Evolutionary conservation across 768 basidiomycete genomes (phyloP).

Genomic region (Leccinum subtestaceum): DNA sequence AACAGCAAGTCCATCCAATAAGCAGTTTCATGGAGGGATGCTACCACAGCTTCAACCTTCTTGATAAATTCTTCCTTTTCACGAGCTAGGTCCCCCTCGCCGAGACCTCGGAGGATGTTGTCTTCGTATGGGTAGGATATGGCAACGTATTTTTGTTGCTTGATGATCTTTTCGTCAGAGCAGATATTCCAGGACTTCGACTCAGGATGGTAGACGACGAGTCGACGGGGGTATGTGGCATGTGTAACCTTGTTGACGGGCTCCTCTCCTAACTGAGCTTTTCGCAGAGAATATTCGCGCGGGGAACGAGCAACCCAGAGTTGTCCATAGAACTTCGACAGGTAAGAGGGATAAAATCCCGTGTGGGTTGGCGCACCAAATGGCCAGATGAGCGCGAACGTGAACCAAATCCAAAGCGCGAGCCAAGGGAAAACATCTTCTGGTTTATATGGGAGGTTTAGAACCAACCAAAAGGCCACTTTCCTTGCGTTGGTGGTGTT

Average conservation of each 20-base stretch:
- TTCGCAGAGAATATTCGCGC: slow-evolving; percentile 21
- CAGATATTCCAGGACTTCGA: slow-evolving; percentile 3
- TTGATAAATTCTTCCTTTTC: slow-evolving; percentile 1
- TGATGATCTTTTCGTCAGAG: slow-evolving; percentile 3
- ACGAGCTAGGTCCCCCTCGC: background rate
- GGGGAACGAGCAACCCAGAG: slow-evolving; percentile 26
- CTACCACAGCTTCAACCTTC: background rate
- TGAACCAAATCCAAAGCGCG: slow-evolving; percentile 18
- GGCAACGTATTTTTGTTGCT: slow-evolving; percentile 15
- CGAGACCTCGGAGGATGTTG: background rate
- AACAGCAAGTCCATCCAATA: slow-evolving; percentile 24
- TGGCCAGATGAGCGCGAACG: slow-evolving; percentile 19
- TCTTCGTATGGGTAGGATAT: slow-evolving; percentile 20
- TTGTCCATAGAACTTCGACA: slow-evolving; percentile 20
- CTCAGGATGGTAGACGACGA: slow-evolving; percentile 10
- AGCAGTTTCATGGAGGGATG: slow-evolving; percentile 10
- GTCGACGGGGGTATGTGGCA: slow-evolving; percentile 15
- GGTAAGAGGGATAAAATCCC: slow-evolving; percentile 14
- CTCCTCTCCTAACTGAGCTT: background rate
- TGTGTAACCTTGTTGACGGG: slow-evolving; percentile 8
- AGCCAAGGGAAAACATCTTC: slow-evolving; percentile 11
- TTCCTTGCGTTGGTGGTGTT: background rate
- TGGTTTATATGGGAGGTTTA: background rate
- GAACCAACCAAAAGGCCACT: slow-evolving; percentile 20
- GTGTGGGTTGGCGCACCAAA: slow-evolving; percentile 1